Evolutionary conservation across 148 eudicot species (phyloP).

Genomic region (Chenopodium album): DNA sequence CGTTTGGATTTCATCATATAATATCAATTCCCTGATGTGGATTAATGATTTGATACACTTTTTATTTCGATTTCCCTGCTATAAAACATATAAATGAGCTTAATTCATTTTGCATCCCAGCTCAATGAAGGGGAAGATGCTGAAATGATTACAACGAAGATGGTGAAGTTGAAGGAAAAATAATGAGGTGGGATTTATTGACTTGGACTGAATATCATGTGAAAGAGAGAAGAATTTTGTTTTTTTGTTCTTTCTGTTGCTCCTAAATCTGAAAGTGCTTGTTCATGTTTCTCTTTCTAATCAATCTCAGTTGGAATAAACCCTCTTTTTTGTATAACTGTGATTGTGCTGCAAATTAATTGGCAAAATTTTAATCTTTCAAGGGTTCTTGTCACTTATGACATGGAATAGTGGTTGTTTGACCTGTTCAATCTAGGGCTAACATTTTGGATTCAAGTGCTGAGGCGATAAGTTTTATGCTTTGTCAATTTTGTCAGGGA

Average conservation of each 20-base stretch:
- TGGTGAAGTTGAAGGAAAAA: conserved; percentile 23
- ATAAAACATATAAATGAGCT: too few species aligned
- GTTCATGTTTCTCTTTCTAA: conserved; percentile 17
- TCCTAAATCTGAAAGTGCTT: conserved; percentile 86
- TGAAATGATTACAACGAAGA: conserved; percentile 24
- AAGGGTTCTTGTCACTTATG: too few species aligned
- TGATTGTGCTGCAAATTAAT: too few species aligned
- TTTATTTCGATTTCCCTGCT: too few species aligned
- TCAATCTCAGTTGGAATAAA: background rate
- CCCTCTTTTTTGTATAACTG: background rate
- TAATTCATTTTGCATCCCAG: conserved; percentile 40
- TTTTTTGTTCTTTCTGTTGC: conserved; percentile 72
- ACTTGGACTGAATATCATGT: conserved; percentile 30
- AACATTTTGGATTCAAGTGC: background rate
- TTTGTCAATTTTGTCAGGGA: background rate
- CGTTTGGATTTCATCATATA: too few species aligned
- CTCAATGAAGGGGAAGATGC: conserved; percentile 44
- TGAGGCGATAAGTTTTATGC: background rate
- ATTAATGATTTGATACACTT: too few species aligned
- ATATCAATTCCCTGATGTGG: too few species aligned
- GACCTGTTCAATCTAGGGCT: background rate
- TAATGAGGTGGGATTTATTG: background rate
- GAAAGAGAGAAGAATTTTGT: conserved; percentile 37
- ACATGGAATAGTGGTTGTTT: background rate
- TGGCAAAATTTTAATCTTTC: too few species aligned